Conservation (phyloP, 176 grass and related monocot genomes). For the Ensete ventricosum region DNA sequence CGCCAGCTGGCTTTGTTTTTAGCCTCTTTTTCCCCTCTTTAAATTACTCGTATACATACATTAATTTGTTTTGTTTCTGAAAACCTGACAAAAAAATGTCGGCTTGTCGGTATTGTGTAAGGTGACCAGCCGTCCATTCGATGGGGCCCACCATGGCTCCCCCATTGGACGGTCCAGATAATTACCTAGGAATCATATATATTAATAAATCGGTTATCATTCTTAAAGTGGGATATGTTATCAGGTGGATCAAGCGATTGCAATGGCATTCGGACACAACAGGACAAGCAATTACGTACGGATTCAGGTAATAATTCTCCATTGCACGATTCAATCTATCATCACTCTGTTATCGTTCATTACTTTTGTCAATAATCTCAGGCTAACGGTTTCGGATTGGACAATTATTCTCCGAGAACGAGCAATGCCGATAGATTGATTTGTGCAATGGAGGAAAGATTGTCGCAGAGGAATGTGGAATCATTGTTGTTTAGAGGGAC, state of each 20-base stretch:
- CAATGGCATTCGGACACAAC: slow-evolving; percentile 62
- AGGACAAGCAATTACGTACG: slow-evolving; percentile 50
- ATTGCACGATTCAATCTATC: neutral
- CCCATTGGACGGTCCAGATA: neutral
- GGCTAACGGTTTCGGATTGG: slow-evolving; percentile 21
- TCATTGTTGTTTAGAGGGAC: slow-evolving; percentile 40
- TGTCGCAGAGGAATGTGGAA: slow-evolving; percentile 55
- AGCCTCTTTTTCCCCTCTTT: neutral
- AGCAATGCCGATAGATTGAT: slow-evolving; percentile 25
- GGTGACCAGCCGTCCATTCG: neutral
- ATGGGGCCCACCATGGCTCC: neutral
- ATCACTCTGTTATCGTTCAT: neutral
- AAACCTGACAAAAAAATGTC: slow-evolving; percentile 10
- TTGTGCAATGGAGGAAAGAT: slow-evolving; percentile 35
- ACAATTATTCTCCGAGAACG: slow-evolving; percentile 7
- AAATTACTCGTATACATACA: too few relatives aligned
- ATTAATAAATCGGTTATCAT: neutral
- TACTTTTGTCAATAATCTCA: neutral
- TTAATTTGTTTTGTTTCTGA: neutral
- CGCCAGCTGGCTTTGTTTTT: neutral
- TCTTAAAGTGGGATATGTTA: neutral
- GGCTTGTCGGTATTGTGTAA: neutral
- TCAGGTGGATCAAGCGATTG: slow-evolving; percentile 65
- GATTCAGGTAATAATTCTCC: slow-evolving; percentile 38
- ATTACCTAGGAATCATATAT: neutral